Conservation (phyloP, 2,329 filamentous ascomycete genomes). For the Cercospora canescens region DNA sequence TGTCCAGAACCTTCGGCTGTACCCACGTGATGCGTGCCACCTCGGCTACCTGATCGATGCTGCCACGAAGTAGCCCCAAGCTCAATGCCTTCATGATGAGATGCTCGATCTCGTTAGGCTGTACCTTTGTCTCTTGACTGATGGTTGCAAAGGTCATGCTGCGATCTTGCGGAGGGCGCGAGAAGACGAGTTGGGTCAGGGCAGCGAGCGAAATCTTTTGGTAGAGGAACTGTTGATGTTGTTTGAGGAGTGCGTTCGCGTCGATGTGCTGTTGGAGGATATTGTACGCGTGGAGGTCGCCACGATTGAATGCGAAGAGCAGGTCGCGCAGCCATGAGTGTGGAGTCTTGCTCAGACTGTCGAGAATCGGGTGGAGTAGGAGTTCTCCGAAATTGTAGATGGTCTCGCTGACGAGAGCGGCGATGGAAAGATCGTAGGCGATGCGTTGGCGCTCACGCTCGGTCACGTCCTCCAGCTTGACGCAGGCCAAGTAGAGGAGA, state of each 20-base stretch:
- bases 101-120: constrained; percentile 90
- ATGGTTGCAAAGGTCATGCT: constrained; percentile 91
- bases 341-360: constrained; percentile 72
- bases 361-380: constrained; percentile 93
- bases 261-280: constrained; percentile 69
- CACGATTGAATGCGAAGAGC: constrained; percentile 96
- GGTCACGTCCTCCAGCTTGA: constrained; percentile 75
- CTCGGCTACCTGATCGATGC: constrained; percentile 93
- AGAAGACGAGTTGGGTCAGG: constrained; percentile 93
- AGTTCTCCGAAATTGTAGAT: constrained; percentile 99
- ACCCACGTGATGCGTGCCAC: constrained; percentile 98
- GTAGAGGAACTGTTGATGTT: constrained; percentile 81
- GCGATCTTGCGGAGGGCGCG: constrained; percentile 90
- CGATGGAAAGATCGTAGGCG: constrained; percentile 89
- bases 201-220: constrained; percentile 98
- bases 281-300: constrained; percentile 86
- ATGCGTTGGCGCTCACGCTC: constrained; percentile 74
- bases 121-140: constrained; percentile 87
- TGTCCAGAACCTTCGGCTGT: constrained; percentile 95
- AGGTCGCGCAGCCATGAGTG: constrained; percentile 90
- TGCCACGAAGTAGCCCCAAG: constrained; percentile 82
- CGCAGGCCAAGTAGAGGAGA: constrained; percentile 94
- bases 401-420: constrained; percentile 86
- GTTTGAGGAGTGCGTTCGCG: constrained; percentile 74
- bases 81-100: constrained; percentile 99